These are phyloP conservation scores for Hydrangea macrophylla DNA, from an alignment of 148 eudicot genomes.

Conservation along the genomic window DNA sequence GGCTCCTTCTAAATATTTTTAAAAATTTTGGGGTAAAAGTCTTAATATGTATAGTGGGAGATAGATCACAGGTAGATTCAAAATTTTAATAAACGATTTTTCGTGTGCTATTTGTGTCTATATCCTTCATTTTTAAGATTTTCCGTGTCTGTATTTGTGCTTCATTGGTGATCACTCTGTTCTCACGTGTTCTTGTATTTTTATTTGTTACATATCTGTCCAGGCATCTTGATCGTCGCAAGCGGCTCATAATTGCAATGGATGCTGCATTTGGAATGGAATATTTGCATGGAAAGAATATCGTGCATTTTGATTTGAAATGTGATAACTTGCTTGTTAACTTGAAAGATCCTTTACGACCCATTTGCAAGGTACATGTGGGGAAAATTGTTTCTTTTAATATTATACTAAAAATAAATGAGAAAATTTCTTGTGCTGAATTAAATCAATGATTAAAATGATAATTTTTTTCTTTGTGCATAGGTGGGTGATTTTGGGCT, in stretches of 20 bases:
- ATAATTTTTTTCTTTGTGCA: constrained; percentile 6
- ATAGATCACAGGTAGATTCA: too few species aligned
- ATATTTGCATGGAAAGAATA: constrained; percentile 76
- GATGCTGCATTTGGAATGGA: constrained; percentile 98
- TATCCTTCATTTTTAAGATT: too few species aligned
- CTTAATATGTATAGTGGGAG: too few species aligned
- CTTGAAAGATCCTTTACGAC: constrained; percentile 72
- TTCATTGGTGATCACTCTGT: background rate
- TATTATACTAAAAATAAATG: too few species aligned
- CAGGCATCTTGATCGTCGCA: constrained; percentile 76
- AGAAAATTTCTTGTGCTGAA: background rate
- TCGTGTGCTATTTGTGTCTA: too few species aligned
- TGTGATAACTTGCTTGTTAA: constrained; percentile 87
- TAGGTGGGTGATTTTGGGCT: constrained; percentile 56
- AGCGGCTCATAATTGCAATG: constrained; percentile 75
- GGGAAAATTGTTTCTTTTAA: too few species aligned
- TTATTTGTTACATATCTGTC: background rate
- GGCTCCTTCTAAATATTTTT: too few species aligned
- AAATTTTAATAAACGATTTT: too few species aligned
- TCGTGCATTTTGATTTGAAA: constrained; percentile 89
- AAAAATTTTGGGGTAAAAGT: too few species aligned
- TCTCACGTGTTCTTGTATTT: background rate
- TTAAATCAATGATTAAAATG: background rate
- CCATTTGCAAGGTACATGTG: constrained; percentile 75
- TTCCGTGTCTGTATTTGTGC: too few species aligned